Evolutionary conservation across 805 yeast genomes (phyloP).

Genomic region (Yamadazyma kitorensis): DNA sequence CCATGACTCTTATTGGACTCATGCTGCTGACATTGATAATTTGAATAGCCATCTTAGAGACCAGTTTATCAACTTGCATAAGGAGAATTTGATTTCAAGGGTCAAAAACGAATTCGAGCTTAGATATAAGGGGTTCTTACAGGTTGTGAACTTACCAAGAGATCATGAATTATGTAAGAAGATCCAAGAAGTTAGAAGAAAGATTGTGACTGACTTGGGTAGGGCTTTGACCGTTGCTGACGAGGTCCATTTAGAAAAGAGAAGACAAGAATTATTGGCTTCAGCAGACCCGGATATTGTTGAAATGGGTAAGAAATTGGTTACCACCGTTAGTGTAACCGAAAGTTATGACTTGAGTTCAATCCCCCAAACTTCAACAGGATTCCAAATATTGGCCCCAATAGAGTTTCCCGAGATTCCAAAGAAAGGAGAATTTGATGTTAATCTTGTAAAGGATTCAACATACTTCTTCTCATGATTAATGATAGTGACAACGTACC

Average conservation of each 20-base stretch:
- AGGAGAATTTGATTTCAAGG: constrained; percentile 64
- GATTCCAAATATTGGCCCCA: constrained; percentile 58
- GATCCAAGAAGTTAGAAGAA: constrained; percentile 48
- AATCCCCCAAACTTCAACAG: constrained; percentile 14
- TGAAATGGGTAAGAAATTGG: constrained; percentile 52
- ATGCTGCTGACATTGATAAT: constrained; percentile 74
- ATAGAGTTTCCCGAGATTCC: constrained; percentile 72
- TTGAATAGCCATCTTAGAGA: constrained; percentile 74
- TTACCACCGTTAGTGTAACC: constrained; percentile 67
- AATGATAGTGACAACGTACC: neutral
- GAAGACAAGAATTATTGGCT: constrained; percentile 52
- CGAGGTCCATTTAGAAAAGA: constrained; percentile 69
- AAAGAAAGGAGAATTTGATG: constrained; percentile 79
- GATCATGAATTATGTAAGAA: constrained; percentile 49
- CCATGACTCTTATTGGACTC: constrained; percentile 98
- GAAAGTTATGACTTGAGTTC: constrained; percentile 26
- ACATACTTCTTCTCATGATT: constrained; percentile 67
- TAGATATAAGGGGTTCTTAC: constrained; percentile 72
- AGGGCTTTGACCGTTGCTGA: constrained; percentile 63
- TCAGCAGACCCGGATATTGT: constrained; percentile 51
- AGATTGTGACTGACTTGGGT: constrained; percentile 48
- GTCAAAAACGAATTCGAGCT: constrained; percentile 76
- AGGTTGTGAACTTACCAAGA: constrained; percentile 53
- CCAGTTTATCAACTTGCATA: constrained; percentile 76
- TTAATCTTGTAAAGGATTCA: constrained; percentile 65